Evolutionary conservation across 2,329 filamentous ascomycete genomes (phyloP).

Genomic region (Conoideocrella luteorostrata): DNA sequence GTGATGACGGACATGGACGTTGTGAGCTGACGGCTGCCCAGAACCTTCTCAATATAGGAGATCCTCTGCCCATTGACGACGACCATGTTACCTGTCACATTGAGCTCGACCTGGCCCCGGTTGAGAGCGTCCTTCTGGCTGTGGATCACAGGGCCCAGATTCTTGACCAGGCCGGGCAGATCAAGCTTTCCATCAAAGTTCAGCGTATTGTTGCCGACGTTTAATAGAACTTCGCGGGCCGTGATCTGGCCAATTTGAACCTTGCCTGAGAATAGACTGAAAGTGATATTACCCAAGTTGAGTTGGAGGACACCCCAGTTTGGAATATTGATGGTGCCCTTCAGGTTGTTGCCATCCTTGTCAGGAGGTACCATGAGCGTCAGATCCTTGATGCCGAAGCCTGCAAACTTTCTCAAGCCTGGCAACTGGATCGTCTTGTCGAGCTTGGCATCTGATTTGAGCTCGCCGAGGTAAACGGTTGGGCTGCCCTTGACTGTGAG

Average conservation of each 20-base stretch:
- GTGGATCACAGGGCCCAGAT: conserved; percentile 32
- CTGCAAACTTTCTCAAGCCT: conserved; percentile 32
- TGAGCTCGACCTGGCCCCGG: conserved; percentile 34
- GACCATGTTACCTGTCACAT: conserved; percentile 34
- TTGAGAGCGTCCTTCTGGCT: conserved; percentile 29
- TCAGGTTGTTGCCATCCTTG: conserved; percentile 34
- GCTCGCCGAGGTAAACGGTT: conserved; percentile 30
- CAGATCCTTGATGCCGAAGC: conserved; percentile 32
- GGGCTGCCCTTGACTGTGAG: conserved; percentile 33
- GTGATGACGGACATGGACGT: conserved; percentile 31
- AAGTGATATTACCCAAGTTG: conserved; percentile 38
- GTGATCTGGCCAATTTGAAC: conserved; percentile 31
- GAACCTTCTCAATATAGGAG: conserved; percentile 35
- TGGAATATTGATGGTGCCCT: conserved; percentile 36
- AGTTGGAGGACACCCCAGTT: conserved; percentile 38
- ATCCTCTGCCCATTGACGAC: conserved; percentile 36
- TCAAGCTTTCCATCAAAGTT: conserved; percentile 35
- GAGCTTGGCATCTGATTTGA: conserved; percentile 30
- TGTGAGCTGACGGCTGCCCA: conserved; percentile 31
- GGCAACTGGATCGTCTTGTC: conserved; percentile 35
- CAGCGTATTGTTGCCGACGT: conserved; percentile 36
- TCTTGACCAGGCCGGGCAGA: conserved; percentile 33
- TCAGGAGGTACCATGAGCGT: conserved; percentile 31
- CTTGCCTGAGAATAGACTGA: conserved; percentile 36
- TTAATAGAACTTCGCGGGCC: conserved; percentile 32